Conservation (phyloP, 2,329 filamentous ascomycete genomes). For the Penicillium sclerotigenum region DNA sequence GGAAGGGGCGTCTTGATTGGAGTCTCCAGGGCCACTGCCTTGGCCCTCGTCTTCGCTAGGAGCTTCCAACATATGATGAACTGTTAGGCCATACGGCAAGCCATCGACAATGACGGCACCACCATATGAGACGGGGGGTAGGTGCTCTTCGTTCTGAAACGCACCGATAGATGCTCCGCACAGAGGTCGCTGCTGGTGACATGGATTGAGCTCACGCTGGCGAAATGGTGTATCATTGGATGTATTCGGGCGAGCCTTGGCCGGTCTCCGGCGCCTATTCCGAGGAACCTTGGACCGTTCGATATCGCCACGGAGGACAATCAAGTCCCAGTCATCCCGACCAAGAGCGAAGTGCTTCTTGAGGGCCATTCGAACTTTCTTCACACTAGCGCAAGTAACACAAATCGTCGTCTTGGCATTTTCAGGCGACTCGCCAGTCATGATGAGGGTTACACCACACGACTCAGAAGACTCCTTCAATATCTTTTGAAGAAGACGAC, state of each 20-base stretch:
- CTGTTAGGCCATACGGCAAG: conserved; percentile 86
- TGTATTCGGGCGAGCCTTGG: conserved; percentile 28
- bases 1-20: conserved; percentile 34
- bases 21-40: conserved; percentile 46
- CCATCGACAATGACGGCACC: conserved; percentile 82
- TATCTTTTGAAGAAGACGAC: conserved; percentile 57
- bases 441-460: conserved; percentile 59
- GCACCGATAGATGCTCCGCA: conserved; percentile 93
- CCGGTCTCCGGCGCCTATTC: conserved; percentile 40
- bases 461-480: conserved; percentile 60
- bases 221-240: conserved; percentile 27
- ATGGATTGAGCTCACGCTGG: conserved; percentile 57
- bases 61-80: conserved; percentile 88
- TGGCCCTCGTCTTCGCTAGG: conserved; percentile 55
- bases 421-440: conserved; percentile 57
- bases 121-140: conserved; percentile 87
- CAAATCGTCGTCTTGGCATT: conserved; percentile 61
- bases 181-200: conserved; percentile 72
- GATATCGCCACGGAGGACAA: conserved; percentile 59
- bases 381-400: conserved; percentile 59
- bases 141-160: conserved; percentile 77
- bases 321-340: conserved; percentile 55
- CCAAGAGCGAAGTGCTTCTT: conserved; percentile 58
- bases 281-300: conserved; percentile 52
- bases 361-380: conserved; percentile 57